Evolutionary conservation across 495 filamentous ascomycete species (phyloP).

Genomic region (Aspergillus funiculosus): DNA sequence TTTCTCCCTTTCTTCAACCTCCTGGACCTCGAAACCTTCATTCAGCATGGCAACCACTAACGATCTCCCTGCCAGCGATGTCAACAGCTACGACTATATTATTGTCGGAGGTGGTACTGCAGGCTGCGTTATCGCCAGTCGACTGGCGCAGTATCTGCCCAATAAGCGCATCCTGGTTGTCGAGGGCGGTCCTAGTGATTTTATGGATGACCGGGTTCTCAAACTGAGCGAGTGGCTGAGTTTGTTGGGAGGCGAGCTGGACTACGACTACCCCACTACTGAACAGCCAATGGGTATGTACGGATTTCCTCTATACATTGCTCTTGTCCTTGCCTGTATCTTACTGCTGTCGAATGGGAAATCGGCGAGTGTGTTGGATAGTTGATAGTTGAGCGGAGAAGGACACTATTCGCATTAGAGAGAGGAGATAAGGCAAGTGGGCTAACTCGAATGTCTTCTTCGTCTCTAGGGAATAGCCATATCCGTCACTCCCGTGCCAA

Average conservation of each 20-base stretch:
- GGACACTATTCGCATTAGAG: too few species aligned
- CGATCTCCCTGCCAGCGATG: constrained; percentile 51
- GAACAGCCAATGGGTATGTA: constrained; percentile 70
- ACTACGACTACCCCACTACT: constrained; percentile 81
- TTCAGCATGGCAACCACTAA: constrained; percentile 55
- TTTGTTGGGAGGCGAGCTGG: constrained; percentile 71
- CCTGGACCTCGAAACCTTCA: constrained; percentile 11
- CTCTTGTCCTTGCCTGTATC: too few species aligned
- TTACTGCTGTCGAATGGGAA: too few species aligned
- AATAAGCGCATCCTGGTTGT: constrained; percentile 60
- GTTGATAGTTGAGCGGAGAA: too few species aligned
- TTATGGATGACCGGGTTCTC: constrained; percentile 61
- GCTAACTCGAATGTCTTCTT: constrained; percentile 9
- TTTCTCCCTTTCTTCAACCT: constrained; percentile 3
- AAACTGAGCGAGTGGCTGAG: constrained; percentile 75
- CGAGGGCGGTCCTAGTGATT: constrained; percentile 59
- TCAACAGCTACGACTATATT: constrained; percentile 74
- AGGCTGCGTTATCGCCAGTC: constrained; percentile 75
- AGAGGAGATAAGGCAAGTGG: not conserved
- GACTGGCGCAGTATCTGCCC: constrained; percentile 61
- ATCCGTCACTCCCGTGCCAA: constrained; percentile 82
- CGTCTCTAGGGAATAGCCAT: constrained; percentile 62
- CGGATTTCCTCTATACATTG: not conserved
- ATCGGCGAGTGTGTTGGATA: too few species aligned
- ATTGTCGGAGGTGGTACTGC: constrained; percentile 85